phyloP scores from a whole-genome alignment of 768 basidiomycete genomes.

The Lepiota venenata region DNA sequence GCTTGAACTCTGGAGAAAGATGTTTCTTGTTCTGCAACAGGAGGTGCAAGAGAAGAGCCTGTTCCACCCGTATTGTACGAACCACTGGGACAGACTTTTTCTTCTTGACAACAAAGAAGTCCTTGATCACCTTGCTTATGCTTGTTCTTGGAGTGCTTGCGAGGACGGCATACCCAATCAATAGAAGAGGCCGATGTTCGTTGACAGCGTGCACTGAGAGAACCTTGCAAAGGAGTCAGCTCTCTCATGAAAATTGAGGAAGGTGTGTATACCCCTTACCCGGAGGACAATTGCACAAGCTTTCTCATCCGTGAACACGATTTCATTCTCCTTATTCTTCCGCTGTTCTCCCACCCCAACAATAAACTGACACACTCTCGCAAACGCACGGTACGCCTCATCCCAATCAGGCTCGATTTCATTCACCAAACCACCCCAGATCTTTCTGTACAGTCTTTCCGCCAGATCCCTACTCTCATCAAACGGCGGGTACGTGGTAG shows the following conservation, averaged over 20 bases:
- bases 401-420: constrained; percentile 17
- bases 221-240: constrained; percentile 15
- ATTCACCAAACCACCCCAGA: constrained; percentile 10
- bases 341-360: constrained; percentile 18
- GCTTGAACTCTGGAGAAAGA: constrained; percentile 22
- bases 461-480: constrained; percentile 13
- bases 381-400: constrained; percentile 21
- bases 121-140: constrained; percentile 13
- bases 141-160: constrained; percentile 12
- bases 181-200: constrained; percentile 22
- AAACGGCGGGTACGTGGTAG: constrained; percentile 15
- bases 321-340: constrained; percentile 13
- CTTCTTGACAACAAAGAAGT: constrained; percentile 7
- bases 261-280: constrained; percentile 14
- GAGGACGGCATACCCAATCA: constrained; percentile 24
- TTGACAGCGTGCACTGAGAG: constrained; percentile 20
- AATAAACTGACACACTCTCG: constrained; percentile 24
- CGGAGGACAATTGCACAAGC: constrained; percentile 17
- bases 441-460: constrained; percentile 15
- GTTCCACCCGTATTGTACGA: constrained; percentile 13
- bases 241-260: background rate
- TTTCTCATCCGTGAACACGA: constrained; percentile 19
- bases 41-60: constrained; percentile 26
- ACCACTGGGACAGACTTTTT: constrained; percentile 5
- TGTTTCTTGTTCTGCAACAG: constrained; percentile 28